Conservation (phyloP, 345 rosid species). For the Gossypium mustelinum region DNA sequence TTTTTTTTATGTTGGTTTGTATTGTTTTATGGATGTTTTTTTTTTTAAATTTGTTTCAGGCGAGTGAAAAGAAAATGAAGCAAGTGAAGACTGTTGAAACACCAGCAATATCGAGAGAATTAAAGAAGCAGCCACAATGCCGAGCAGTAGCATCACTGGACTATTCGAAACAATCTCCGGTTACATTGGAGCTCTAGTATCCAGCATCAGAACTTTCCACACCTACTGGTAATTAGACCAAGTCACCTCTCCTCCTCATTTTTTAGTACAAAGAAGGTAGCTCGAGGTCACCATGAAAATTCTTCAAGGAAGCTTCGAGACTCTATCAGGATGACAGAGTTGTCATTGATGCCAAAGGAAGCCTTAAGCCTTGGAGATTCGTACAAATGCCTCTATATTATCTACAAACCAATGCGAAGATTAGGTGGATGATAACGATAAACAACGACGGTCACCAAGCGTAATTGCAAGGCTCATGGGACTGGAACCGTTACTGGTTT, state of each 20-base stretch:
- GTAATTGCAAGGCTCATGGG: constrained; percentile 95
- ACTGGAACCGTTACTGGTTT: constrained; percentile 56
- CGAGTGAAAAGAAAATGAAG: constrained; percentile 29
- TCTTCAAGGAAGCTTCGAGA: constrained; percentile 80
- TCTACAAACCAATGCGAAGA: constrained; percentile 31
- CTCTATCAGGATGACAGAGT: constrained; percentile 94
- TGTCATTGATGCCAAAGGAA: constrained; percentile 72
- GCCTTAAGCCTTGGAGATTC: constrained; percentile 81
- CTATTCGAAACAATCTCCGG: constrained; percentile 37
- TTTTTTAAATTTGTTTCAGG: constrained; percentile 16
- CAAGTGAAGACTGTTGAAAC: constrained; percentile 28
- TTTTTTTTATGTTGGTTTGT: neutral
- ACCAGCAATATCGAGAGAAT: constrained; percentile 32
- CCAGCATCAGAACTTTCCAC: constrained; percentile 28
- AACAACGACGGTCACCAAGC: constrained; percentile 64
- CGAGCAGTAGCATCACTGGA: constrained; percentile 42
- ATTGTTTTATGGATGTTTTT: neutral
- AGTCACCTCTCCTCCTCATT: constrained; percentile 41
- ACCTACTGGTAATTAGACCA: constrained; percentile 27
- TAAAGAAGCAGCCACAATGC: constrained; percentile 30
- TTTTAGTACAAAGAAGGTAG: constrained; percentile 51
- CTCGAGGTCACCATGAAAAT: constrained; percentile 64
- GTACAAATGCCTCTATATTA: constrained; percentile 35
- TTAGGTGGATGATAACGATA: constrained; percentile 32
- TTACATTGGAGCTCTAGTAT: constrained; percentile 27